These are phyloP conservation scores for Solanum hybrid DNA, from an alignment of 305 asterid genomes.

Conservation along the genomic window DNA sequence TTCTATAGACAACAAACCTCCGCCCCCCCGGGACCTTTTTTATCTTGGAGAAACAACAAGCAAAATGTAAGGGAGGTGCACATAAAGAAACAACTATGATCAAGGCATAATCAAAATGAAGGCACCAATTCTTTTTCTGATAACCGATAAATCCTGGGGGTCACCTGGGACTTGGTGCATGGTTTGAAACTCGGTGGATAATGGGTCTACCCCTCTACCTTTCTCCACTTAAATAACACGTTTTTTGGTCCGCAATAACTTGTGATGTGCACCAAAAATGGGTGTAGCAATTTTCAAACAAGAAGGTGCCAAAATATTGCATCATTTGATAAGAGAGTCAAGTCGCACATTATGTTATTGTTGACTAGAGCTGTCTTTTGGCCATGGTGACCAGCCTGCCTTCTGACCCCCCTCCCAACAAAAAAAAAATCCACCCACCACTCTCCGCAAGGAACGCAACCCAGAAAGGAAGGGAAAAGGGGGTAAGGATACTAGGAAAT, in stretches of 20 bases:
- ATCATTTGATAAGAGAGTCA: not conserved
- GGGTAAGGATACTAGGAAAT: not conserved
- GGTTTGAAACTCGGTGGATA: not conserved
- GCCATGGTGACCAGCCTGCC: not conserved
- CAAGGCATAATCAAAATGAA: not conserved
- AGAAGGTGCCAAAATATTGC: not conserved
- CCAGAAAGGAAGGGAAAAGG: not conserved
- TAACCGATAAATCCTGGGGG: not conserved
- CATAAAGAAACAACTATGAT: no score
- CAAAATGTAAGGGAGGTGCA: no score
- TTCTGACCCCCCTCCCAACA: not conserved
- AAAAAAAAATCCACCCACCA: not conserved
- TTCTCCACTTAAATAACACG: not conserved
- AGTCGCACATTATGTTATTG: not conserved
- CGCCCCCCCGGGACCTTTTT: not conserved
- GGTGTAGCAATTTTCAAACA: not conserved
- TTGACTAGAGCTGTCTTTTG: not conserved
- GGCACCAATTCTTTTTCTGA: not conserved
- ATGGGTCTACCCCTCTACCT: not conserved
- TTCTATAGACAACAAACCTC: not conserved
- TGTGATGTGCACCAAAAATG: not conserved
- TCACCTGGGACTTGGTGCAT: not conserved
- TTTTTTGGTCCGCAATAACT: not conserved
- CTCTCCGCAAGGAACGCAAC: not conserved
- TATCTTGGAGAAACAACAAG: no score